Percentiles rank a stretch among this genome's conserved stretches.
Conservation (phyloP, 768 basidiomycete genomes). For the Boletellus ananas region DNA sequence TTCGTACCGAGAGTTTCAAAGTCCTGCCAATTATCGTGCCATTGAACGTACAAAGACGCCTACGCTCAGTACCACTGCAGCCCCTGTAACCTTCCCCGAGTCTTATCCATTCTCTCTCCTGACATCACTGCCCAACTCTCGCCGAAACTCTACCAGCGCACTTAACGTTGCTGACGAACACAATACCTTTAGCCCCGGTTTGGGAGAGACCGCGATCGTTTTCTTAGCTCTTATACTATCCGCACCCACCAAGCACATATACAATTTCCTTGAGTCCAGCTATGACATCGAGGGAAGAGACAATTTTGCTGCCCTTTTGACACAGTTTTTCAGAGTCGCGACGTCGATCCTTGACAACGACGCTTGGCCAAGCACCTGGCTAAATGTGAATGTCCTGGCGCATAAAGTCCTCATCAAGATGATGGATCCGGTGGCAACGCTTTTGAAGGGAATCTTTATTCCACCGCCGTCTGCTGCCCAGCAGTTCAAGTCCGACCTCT, state of each 20-base stretch:
- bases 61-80: slow-evolving; percentile 50
- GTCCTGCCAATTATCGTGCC: slow-evolving; percentile 57
- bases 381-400: slow-evolving; percentile 85
- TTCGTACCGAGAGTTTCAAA: slow-evolving; percentile 82
- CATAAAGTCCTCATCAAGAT: slow-evolving; percentile 87
- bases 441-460: slow-evolving; percentile 80
- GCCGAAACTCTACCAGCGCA: slow-evolving; percentile 40
- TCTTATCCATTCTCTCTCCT: slow-evolving; percentile 90
- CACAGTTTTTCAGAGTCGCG: slow-evolving; percentile 77
- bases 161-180: slow-evolving; percentile 44
- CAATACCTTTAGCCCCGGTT: slow-evolving; percentile 61
- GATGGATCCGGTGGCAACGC: slow-evolving; percentile 72
- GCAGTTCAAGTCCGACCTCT: slow-evolving; percentile 71
- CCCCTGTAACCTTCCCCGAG: slow-evolving; percentile 87
- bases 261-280: slow-evolving; percentile 72
- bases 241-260: slow-evolving; percentile 72
- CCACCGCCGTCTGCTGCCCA: slow-evolving; percentile 60
- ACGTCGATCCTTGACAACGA: slow-evolving; percentile 81
- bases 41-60: slow-evolving; percentile 65
- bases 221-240: slow-evolving; percentile 78
- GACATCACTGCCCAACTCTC: slow-evolving; percentile 57
- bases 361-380: slow-evolving; percentile 87
- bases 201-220: slow-evolving; percentile 85
- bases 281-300: slow-evolving; percentile 89
- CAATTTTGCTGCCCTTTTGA: slow-evolving; percentile 65